Evolutionary conservation across 495 filamentous ascomycete genomes (phyloP).

Genomic region (Penicillium pancosmium): DNA sequence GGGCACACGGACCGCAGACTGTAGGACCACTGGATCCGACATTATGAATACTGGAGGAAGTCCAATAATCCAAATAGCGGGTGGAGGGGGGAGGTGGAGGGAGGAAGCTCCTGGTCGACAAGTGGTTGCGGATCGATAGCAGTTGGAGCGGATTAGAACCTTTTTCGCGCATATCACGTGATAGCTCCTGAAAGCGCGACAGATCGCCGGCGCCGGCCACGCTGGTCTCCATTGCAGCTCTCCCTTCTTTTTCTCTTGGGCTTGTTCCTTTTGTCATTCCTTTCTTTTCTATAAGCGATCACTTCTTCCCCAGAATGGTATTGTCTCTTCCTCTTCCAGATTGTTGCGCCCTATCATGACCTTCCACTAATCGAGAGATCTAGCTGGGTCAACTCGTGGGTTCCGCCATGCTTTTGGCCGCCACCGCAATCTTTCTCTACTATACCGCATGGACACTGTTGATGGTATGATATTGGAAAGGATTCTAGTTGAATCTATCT

Average conservation of each 20-base stretch:
- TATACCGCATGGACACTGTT: slow-evolving; percentile 97
- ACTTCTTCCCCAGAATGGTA: slow-evolving; percentile 33
- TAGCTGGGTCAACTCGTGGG: slow-evolving; percentile 96
- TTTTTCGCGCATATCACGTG: slow-evolving; percentile 28
- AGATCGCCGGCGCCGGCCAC: background rate
- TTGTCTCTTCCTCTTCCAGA: background rate
- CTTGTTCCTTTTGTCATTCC: slow-evolving; percentile 7
- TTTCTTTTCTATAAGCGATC: slow-evolving; percentile 8
- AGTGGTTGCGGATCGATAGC: slow-evolving; percentile 15
- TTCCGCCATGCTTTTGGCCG: slow-evolving; percentile 95
- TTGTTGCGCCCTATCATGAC: background rate
- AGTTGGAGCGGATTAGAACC: background rate
- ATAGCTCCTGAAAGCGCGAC: slow-evolving; percentile 17
- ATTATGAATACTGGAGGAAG: slow-evolving; percentile 29
- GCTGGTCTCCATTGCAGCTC: slow-evolving; percentile 1
- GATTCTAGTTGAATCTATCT: background rate
- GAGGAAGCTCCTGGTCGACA: slow-evolving; percentile 15
- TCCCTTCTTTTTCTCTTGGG: background rate
- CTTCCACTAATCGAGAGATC: background rate
- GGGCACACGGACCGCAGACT: slow-evolving; percentile 69
- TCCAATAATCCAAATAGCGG: slow-evolving; percentile 7
- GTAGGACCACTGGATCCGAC: slow-evolving; percentile 55
- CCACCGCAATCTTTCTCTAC: slow-evolving; percentile 95
- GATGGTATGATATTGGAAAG: slow-evolving; percentile 67
- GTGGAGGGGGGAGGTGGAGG: background rate